Base-by-base conservation (phyloP, 139 green algal genomes). In the Edaphochlamys debaryana region DNA sequence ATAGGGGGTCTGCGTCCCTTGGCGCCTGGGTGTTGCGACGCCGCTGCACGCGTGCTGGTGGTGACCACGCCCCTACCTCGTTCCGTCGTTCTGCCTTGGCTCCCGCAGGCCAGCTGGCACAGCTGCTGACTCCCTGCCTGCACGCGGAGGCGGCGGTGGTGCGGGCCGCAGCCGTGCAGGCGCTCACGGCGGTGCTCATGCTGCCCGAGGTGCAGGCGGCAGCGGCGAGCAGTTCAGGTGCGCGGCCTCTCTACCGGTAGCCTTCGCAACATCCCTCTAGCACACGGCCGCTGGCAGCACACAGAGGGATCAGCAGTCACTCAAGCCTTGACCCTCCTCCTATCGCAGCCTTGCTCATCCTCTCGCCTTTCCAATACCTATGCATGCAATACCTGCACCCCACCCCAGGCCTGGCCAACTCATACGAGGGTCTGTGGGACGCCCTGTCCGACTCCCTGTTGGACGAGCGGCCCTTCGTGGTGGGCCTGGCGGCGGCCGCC, bases 401-500 rank as follows among this genome's bases (percentile, higher is more conserved):
- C 48, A 17, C 9, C 15, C 27, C 73, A 87, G 84, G 67, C 38
- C 60, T 85, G 1, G 85, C 85, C 13, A 78, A 80, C 22, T 25
- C 67, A 0, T 81, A 73, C 58, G 68, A 85, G 72, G 60, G 67
- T 8, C 71, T 79, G 27, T 89, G 85, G 85, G 63, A 79, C 19
- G 60, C 40, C 22, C 9, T 89, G 27, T 60, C 63, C 22, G 85
- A 89, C 72, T 41, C 66, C 13, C 63, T 89, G 48, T 79, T 89
- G 78, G 85, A 89, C 68, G 85, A 89, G 20, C 56, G 79, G 30
- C 70, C 85, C 23, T 58, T 70, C 42, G 71, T 77, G 38, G 79
- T 86, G 70, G 71, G 45, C 23, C 69, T 71, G 37, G 78, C 85
- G 1, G 62, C 79, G 0, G 71, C 70, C 23, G 79, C 79, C 62